phyloP scores from a whole-genome alignment of 768 basidiomycete genomes.

The Leucocoprinus leucothites region DNA sequence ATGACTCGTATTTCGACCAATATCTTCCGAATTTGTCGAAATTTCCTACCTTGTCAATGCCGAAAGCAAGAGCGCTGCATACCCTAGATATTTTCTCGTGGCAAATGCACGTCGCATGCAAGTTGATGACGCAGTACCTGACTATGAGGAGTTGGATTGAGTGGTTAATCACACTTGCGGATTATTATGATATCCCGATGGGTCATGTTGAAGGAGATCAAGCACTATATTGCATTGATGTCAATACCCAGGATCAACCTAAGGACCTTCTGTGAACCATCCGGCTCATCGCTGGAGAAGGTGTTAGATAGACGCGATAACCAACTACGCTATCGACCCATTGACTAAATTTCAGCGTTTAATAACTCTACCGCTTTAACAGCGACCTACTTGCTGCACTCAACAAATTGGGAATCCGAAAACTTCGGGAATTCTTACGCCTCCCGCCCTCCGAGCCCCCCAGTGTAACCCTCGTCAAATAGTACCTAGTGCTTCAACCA shows the following conservation, averaged over 20 bases:
- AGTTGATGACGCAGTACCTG: slow-evolving; percentile 84
- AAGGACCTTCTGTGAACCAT: slow-evolving; percentile 17
- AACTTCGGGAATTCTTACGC: no score
- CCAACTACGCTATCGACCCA: slow-evolving; percentile 74
- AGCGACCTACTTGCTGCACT: no score
- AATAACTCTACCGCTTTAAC: no score
- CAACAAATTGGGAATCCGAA: no score
- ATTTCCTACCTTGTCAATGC: slow-evolving; percentile 88
- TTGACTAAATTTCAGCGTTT: no score
- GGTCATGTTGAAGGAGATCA: slow-evolving; percentile 93
- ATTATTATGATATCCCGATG: slow-evolving; percentile 90
- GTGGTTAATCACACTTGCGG: slow-evolving; percentile 71
- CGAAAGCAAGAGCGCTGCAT: slow-evolving; percentile 72
- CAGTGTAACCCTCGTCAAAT: no score
- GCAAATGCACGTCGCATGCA: slow-evolving; percentile 78
- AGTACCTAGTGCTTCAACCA: no score
- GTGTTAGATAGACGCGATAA: slow-evolving; percentile 85
- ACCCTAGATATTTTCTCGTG: slow-evolving; percentile 83
- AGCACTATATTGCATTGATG: slow-evolving; percentile 82
- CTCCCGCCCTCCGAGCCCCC: no score
- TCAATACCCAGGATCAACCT: slow-evolving; percentile 40
- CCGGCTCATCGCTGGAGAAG: neutral
- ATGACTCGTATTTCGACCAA: slow-evolving; percentile 78
- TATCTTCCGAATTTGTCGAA: slow-evolving; percentile 66
- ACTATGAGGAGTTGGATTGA: slow-evolving; percentile 77